A percentile compares a stretch with the other conserved stretches of the same genome.
Evolutionary conservation across 1,139 yeast genomes (phyloP).

Genomic region (Saccharomyces hybrid): DNA sequence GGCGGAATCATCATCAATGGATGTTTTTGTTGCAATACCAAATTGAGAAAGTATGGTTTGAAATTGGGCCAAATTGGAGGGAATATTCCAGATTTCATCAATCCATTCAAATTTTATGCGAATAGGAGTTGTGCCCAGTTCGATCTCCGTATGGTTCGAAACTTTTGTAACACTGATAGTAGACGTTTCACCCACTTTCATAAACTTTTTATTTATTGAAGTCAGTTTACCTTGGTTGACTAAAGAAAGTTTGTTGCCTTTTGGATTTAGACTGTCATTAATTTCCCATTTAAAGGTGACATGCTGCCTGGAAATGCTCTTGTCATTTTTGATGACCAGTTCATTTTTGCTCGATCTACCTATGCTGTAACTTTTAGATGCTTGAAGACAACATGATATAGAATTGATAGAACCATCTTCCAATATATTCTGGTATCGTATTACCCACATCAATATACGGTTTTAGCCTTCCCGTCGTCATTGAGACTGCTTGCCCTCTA

Average conservation of each 20-base stretch:
- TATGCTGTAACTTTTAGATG: conserved; percentile 12
- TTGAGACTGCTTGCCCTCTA: neutral
- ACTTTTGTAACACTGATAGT: conserved; percentile 4
- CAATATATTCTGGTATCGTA: conserved; percentile 19
- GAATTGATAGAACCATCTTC: conserved; percentile 13
- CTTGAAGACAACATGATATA: conserved; percentile 18
- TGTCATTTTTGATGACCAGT: conserved; percentile 25
- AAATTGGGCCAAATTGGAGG: conserved; percentile 2
- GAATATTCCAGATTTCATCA: conserved; percentile 13
- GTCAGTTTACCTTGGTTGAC: conserved; percentile 27
- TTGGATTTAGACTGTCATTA: neutral
- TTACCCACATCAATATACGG: conserved; percentile 22
- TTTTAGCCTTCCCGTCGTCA: neutral
- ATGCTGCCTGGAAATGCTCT: conserved; percentile 30
- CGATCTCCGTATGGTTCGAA: conserved; percentile 4
- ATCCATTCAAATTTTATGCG: conserved; percentile 11
- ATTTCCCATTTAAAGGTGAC: conserved; percentile 16
- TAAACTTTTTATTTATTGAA: conserved; percentile 12
- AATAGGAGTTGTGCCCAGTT: conserved; percentile 25
- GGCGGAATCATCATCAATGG: neutral
- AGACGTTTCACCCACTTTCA: conserved; percentile 15
- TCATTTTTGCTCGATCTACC: conserved; percentile 30
- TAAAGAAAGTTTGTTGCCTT: conserved; percentile 6
- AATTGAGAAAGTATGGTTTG: neutral
- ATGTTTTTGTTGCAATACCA: conserved; percentile 2